Evolutionary conservation across 257 asterid species (phyloP).

Genomic region (Solanum infundibuliforme): DNA sequence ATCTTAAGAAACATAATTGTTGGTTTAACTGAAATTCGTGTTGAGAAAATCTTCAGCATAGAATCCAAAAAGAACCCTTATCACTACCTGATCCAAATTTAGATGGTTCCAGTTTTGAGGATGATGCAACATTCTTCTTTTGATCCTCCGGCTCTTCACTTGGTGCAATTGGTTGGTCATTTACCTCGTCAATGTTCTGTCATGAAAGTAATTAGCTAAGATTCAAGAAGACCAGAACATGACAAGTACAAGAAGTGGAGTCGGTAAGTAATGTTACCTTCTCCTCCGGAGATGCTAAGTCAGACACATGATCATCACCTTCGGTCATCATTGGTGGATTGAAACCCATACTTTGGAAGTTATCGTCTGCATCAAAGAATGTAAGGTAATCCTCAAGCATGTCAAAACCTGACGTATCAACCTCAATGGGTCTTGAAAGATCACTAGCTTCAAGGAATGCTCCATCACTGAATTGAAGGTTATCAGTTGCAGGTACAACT

Average conservation of each 20-base stretch:
- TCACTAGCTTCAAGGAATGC: constrained; percentile 69
- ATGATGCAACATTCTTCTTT: constrained; percentile 20
- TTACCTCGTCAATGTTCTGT: constrained; percentile 34
- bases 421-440: constrained; percentile 41
- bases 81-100: constrained; percentile 46
- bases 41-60: neutral
- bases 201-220: neutral
- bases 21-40: neutral
- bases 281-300: constrained; percentile 11
- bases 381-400: constrained; percentile 61
- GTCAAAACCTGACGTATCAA: constrained; percentile 35
- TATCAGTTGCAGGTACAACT: constrained; percentile 33
- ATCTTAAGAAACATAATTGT: neutral
- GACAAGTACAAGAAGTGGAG: neutral
- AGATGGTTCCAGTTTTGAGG: constrained; percentile 29
- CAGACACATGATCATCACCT: constrained; percentile 25
- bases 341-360: constrained; percentile 19
- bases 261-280: constrained; percentile 23
- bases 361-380: constrained; percentile 48
- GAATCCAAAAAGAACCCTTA: neutral
- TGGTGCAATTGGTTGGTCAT: constrained; percentile 13
- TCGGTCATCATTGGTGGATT: constrained; percentile 35
- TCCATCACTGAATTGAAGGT: constrained; percentile 39
- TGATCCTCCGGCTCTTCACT: constrained; percentile 13
- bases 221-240: neutral